phyloP scores from a whole-genome alignment of 257 asterid genomes.

The Linaria vulgaris region DNA sequence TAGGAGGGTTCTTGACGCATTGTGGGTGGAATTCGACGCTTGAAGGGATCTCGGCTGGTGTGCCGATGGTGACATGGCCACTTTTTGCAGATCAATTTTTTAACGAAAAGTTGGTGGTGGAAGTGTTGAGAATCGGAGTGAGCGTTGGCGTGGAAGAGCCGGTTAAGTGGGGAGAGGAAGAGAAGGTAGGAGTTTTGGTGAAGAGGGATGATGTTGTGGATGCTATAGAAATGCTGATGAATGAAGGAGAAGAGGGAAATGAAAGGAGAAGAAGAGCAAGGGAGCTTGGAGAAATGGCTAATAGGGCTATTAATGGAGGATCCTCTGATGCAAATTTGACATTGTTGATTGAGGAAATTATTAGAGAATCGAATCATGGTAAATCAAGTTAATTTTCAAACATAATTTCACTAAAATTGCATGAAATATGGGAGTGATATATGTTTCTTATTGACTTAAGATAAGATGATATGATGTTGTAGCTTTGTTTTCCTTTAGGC shows the following conservation, averaged over 20 bases:
- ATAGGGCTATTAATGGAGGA: conserved; percentile 32
- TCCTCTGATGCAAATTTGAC: conserved; percentile 32
- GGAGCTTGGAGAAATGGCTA: conserved; percentile 31
- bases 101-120: neutral
- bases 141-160: neutral
- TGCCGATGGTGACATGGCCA: no score
- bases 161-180: neutral
- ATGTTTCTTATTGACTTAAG: no score
- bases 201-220: conserved; percentile 28
- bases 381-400: neutral
- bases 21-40: no score
- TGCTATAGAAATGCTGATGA: conserved; percentile 30
- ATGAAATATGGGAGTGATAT: no score
- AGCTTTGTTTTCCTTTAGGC: no score
- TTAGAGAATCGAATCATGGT: conserved; percentile 6
- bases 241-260: conserved; percentile 28
- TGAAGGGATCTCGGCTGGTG: no score
- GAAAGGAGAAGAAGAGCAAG: conserved; percentile 35
- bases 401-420: no score
- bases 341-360: conserved; percentile 40
- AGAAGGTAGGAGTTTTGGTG: conserved; percentile 10
- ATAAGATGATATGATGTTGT: no score
- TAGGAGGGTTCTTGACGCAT: conserved; percentile 3
- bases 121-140: neutral
- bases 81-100: no score